Conservation (phyloP, 768 basidiomycete species). For the Podaxis mareebaensis region DNA sequence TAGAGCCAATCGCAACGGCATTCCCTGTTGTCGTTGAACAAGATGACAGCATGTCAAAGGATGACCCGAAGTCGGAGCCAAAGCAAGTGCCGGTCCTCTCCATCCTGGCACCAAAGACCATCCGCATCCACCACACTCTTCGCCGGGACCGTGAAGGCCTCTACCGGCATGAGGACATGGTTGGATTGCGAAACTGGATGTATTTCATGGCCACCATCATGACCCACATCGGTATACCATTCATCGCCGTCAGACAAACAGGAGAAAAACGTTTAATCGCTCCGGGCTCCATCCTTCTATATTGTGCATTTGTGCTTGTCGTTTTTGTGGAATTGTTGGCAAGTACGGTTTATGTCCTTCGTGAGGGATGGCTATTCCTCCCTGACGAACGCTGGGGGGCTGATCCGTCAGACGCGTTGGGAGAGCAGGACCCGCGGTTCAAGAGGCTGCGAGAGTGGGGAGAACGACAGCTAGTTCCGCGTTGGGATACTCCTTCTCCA, state of each 20-base stretch:
- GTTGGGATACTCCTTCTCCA: neutral
- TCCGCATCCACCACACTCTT: neutral
- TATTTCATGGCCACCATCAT: neutral
- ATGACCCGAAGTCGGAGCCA: neutral
- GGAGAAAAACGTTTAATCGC: neutral
- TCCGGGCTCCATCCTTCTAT: neutral
- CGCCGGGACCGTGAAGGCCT: neutral
- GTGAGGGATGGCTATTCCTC: constrained; percentile 5
- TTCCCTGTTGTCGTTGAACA: neutral
- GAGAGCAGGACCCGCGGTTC: constrained; percentile 5
- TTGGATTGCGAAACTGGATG: neutral
- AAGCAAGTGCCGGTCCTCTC: neutral
- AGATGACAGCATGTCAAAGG: neutral
- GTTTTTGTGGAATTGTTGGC: neutral
- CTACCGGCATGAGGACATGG: constrained; percentile 3
- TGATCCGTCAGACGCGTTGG: neutral
- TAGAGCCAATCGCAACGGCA: neutral
- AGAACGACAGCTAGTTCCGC: neutral
- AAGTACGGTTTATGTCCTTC: neutral
- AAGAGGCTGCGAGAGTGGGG: neutral
- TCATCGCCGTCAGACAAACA: neutral
- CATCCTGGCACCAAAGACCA: neutral
- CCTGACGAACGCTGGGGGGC: neutral
- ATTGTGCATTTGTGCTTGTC: neutral
- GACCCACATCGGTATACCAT: neutral